A percentile compares a stretch with the other conserved stretches of the same genome.
Evolutionary conservation across 2,329 filamentous ascomycete species (phyloP).

Genomic region (Colletotrichum cereale): DNA sequence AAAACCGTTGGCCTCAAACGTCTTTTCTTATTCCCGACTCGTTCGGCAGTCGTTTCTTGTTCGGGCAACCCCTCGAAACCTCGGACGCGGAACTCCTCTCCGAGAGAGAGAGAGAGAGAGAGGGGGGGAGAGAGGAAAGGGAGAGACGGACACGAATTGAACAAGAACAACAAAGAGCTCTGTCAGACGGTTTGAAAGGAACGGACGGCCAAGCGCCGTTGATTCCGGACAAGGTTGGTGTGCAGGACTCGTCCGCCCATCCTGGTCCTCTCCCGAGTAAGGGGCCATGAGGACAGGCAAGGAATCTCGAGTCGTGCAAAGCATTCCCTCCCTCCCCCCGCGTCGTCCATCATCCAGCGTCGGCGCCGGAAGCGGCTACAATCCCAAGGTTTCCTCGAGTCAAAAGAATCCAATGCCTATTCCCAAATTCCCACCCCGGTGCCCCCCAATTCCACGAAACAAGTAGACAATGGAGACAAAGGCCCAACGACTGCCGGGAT

Average conservation of each 20-base stretch:
- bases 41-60: neutral
- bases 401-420: neutral
- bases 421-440: neutral
- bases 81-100: neutral
- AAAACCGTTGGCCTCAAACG: slow-evolving; percentile 5
- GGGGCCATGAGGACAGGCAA: neutral
- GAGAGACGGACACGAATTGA: neutral
- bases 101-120: neutral
- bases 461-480: neutral
- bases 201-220: neutral
- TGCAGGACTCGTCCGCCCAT: neutral
- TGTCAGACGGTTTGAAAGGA: neutral
- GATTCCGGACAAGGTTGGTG: neutral
- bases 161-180: neutral
- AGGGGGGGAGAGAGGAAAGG: neutral
- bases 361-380: neutral
- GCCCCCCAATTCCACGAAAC: neutral
- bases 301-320: neutral
- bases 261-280: neutral
- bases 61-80: neutral
- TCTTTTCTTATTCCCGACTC: slow-evolving; percentile 17
- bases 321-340: neutral
- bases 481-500: neutral
- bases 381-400: neutral
- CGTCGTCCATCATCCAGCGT: no score